A percentile compares a stretch with the other conserved stretches of the same genome.
Conservation (phyloP, 2,329 filamentous ascomycete genomes). For the Pseudogymnoascus sp. region DNA sequence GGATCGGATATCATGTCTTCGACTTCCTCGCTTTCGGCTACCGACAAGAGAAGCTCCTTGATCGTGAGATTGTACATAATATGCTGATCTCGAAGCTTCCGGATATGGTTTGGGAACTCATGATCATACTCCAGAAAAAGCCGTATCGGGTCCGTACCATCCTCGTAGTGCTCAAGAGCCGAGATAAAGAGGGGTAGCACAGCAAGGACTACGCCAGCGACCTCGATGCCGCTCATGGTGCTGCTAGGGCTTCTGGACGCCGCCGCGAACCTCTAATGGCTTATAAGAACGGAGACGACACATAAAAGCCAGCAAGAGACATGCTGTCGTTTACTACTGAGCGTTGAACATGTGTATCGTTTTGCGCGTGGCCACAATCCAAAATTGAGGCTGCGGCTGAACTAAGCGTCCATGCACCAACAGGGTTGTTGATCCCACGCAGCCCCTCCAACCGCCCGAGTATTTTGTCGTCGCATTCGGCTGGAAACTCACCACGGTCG, state of each 20-base stretch:
- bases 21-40: neutral
- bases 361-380: neutral
- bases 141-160: neutral
- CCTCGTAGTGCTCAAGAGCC: slow-evolving; percentile 4
- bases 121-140: neutral
- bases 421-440: neutral
- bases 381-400: slow-evolving; percentile 3
- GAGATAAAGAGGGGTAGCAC: slow-evolving; percentile 9
- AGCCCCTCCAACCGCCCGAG: neutral
- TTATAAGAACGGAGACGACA: neutral
- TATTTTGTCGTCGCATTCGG: neutral
- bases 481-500: neutral
- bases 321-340: neutral
- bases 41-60: neutral
- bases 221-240: slow-evolving; percentile 5
- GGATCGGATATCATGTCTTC: neutral
- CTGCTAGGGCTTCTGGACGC: neutral
- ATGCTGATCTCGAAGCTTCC: neutral
- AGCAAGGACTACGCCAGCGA: slow-evolving; percentile 1
- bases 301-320: neutral
- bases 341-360: neutral
- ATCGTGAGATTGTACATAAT: neutral
- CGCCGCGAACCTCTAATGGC: neutral
- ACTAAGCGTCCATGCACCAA: neutral
- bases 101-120: neutral